These are phyloP conservation scores for Pelargonium citronellum DNA, from an alignment of 441 rosid species.

Conservation along the genomic window DNA sequence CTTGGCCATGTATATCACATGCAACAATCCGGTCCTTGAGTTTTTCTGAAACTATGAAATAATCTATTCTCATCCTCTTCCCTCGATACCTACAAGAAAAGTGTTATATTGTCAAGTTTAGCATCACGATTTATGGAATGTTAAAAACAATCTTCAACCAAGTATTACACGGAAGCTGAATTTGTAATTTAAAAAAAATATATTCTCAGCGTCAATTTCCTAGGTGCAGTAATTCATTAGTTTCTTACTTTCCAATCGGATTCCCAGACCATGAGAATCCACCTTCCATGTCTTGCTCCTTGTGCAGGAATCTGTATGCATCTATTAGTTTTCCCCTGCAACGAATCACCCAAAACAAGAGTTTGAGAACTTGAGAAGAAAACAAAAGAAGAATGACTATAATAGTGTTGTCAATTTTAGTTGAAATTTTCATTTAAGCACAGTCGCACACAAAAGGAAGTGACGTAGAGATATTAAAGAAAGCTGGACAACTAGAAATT, in stretches of 20 bases:
- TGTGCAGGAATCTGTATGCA: slow-evolving; percentile 75
- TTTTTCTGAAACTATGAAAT: slow-evolving; percentile 68
- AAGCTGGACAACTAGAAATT: neutral
- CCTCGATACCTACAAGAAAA: slow-evolving; percentile 65
- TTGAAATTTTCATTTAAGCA: neutral
- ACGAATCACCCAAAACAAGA: slow-evolving; percentile 22
- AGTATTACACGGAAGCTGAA: neutral
- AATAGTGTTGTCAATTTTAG: neutral
- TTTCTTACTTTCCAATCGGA: slow-evolving; percentile 85
- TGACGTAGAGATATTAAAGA: neutral
- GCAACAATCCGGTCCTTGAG: slow-evolving; percentile 53
- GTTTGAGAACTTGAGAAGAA: slow-evolving; percentile 2
- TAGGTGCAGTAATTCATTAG: neutral
- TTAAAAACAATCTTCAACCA: neutral
- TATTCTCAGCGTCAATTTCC: neutral
- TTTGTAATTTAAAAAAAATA: neutral
- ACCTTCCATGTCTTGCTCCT: slow-evolving; percentile 73
- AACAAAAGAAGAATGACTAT: neutral
- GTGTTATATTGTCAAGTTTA: neutral
- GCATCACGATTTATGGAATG: neutral
- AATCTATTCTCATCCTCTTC: slow-evolving; percentile 90
- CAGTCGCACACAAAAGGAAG: neutral
- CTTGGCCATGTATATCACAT: slow-evolving; percentile 76
- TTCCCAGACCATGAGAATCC: slow-evolving; percentile 98
- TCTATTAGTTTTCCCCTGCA: slow-evolving; percentile 80